Percentiles rank a stretch among this genome's conserved stretches.
phyloP scores from a whole-genome alignment of 768 basidiomycete species.

The Tulasnella calospora region DNA sequence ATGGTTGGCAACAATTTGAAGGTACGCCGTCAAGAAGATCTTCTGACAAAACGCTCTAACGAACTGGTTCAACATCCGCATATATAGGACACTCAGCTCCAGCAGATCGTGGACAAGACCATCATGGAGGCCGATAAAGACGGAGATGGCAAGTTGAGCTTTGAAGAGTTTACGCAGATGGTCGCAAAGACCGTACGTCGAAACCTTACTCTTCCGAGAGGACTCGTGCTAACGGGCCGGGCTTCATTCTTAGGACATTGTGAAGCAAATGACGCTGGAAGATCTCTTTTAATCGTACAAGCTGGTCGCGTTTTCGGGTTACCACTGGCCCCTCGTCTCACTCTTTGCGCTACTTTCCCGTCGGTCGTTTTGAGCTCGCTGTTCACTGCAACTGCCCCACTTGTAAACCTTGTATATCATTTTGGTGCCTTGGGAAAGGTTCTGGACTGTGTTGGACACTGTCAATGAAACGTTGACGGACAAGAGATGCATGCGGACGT shows the following conservation, averaged over 20 bases:
- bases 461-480: too few species aligned
- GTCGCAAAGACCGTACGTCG: too few species aligned
- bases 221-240: too few species aligned
- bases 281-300: too few species aligned
- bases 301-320: too few species aligned
- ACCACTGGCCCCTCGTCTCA: not conserved
- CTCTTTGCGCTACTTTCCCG: not conserved
- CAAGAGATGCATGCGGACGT: too few species aligned
- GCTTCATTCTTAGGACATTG: slow-evolving; percentile 72
- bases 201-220: too few species aligned
- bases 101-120: slow-evolving; percentile 99
- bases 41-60: not conserved
- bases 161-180: slow-evolving; percentile 70
- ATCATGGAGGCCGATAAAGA: slow-evolving; percentile 99
- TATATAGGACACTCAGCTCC: slow-evolving; percentile 86
- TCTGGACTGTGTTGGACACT: too few species aligned
- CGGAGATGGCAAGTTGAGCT: slow-evolving; percentile 88
- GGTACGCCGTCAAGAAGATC: slow-evolving; percentile 40
- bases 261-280: slow-evolving; percentile 91
- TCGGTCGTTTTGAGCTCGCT: not conserved
- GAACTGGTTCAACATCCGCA: too few species aligned
- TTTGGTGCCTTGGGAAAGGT: not conserved
- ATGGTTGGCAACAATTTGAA: slow-evolving; percentile 99
- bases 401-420: not conserved
- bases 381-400: not conserved